Evolutionary conservation across 805 yeast species (phyloP), one percentile per base, ranked within the genome.

Genomic region (Candida piceae): DNA sequence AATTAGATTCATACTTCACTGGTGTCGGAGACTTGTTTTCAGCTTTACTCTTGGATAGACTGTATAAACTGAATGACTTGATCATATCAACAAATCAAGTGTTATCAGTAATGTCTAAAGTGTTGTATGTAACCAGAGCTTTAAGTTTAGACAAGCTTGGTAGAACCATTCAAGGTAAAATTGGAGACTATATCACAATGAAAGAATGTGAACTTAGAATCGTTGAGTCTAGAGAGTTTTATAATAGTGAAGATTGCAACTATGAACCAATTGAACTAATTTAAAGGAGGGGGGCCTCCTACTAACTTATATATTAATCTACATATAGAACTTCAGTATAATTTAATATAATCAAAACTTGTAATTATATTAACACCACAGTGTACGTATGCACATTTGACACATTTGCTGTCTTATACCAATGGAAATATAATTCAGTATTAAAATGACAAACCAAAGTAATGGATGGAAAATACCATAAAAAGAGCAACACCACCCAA

Each of bases 1-100:
- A 69, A 24, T 73, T 86, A 29, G 76, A 80, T 37, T 80, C 90
- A 5, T 87, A 90, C 57, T 90, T 89, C 62, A 86, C 96, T 0
- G 97, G 97, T 2, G 95, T 93, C 0, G 97, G 97, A 6, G 97
- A 89, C 52, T 60, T 89, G 29, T 89, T 90, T 50, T 80, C 95
- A 0, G 90, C 95, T 0, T 58, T 89, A 27, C 57, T 88, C 22
- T 49, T 85, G 5, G 94, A 83, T 57, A 72, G 84, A 46, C 63
- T 80, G 20, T 64, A 59, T 47, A 56, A 55, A 28, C 45, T 47
- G 4, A 31, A 38, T 24, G 46, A 42, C 24, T 48, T 66, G 20
- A 43, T 52, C 2, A 36, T 37, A 4, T 63, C 78, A 1, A 77
- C 74, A 3, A 70, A 66, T 46, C 78, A 79, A 48, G 84, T 72